phyloP scores from a whole-genome alignment of 306 rosid species.

The Castanospermum australe region DNA sequence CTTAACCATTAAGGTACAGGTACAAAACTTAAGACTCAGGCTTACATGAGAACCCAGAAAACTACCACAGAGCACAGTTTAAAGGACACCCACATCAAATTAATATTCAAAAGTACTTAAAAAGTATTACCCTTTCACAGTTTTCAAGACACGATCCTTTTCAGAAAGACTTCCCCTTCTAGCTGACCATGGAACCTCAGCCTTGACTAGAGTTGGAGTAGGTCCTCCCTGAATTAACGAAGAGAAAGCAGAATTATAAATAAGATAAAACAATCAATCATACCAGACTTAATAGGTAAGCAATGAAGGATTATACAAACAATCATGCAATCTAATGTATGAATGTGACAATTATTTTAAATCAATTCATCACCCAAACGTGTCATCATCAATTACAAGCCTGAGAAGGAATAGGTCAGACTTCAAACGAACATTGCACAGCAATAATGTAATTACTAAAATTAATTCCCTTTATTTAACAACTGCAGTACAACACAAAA shows the following conservation, averaged over 20 bases:
- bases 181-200: constrained; percentile 96
- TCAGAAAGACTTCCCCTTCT: constrained; percentile 85
- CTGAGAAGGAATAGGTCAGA: neutral
- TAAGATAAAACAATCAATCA: neutral
- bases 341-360: neutral
- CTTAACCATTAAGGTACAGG: neutral
- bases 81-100: neutral
- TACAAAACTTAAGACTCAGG: neutral
- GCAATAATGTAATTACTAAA: neutral
- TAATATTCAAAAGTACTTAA: neutral
- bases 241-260: neutral
- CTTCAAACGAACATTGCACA: neutral
- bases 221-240: constrained; percentile 68
- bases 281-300: neutral
- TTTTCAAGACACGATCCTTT: constrained; percentile 87
- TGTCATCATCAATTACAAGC: neutral
- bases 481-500: neutral
- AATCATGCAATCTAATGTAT: neutral
- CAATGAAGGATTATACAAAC: neutral
- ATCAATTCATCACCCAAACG: neutral
- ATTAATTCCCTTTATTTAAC: neutral
- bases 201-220: constrained; percentile 70
- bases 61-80: neutral
- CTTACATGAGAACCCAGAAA: neutral
- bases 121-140: constrained; percentile 80